These are phyloP conservation scores for Viridothelium virens DNA, from an alignment of 495 filamentous ascomycete species.

Conservation along the genomic window DNA sequence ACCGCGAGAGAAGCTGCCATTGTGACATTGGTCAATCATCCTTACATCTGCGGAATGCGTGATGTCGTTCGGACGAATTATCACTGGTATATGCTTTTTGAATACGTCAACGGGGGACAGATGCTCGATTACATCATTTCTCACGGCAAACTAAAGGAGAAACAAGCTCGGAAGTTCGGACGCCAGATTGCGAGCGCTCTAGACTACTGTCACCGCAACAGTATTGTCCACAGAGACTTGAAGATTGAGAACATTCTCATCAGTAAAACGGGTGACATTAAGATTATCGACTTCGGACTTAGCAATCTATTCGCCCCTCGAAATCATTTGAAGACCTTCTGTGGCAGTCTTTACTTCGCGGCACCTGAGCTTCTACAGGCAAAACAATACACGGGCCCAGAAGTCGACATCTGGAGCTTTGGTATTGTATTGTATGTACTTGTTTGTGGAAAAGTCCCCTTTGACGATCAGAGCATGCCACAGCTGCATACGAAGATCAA, in stretches of 20 bases:
- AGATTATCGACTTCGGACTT: conserved; percentile 98
- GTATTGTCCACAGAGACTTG: conserved; percentile 93
- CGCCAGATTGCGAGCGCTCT: conserved; percentile 97
- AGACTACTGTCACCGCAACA: conserved; percentile 98
- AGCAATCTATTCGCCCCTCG: conserved; percentile 93
- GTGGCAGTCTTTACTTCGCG: conserved; percentile 95
- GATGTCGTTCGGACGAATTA: conserved; percentile 93
- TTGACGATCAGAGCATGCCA: conserved; percentile 99
- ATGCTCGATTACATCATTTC: conserved; percentile 99
- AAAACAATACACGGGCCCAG: conserved; percentile 87
- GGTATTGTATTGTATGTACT: conserved; percentile 98
- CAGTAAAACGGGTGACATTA: conserved; percentile 98
- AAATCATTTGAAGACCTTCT: conserved; percentile 89
- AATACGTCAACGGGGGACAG: conserved; percentile 98
- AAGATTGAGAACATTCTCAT: conserved; percentile 99
- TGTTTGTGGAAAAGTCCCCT: conserved; percentile 96
- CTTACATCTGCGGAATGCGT: conserved; percentile 93
- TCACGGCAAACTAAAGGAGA: conserved; percentile 94
- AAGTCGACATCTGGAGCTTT: conserved; percentile 99
- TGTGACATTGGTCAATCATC: conserved; percentile 87
- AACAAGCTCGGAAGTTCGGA: conserved; percentile 95
- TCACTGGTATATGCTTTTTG: conserved; percentile 99
- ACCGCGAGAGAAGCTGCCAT: conserved; percentile 96
- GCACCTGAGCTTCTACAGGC: conserved; percentile 93
- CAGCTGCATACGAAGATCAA: conserved; percentile 99